Evolutionary conservation across 257 asterid species (phyloP), one percentile per base, ranked within the genome.

Genomic region (Capsicum rhomboideum): DNA sequence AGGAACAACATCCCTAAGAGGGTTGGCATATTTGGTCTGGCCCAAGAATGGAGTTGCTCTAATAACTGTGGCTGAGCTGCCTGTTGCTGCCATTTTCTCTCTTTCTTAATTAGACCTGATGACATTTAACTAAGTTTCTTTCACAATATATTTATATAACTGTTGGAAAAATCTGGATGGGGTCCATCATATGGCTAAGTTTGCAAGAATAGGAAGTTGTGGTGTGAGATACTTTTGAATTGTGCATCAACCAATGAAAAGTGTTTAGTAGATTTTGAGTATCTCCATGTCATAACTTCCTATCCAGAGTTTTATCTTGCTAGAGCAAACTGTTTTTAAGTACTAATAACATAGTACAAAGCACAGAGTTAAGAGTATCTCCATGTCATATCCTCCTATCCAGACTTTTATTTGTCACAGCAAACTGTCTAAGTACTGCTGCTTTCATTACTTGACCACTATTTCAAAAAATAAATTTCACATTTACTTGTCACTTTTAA

Each of bases 1-100:
- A 61, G 97, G 83, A 82, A 93, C 92, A 80, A 83, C 88, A 88
- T 92, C 93, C 84, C 88, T 89, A 66, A 93, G 91, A 34, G 97
- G 93, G 61, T 87, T 92, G 77, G 87, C 90, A 79, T 84, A 90
- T 90, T 87, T 93, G 92, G 88, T 82, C 82, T 91, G 93, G 68
- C 97, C 97, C 92, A 93, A 91, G 90, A 94, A 93, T 61, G 97
- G 95, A 28, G 96, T 92, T 50, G 92, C 92, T 90, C 91, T 88
- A 4, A 94, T 85, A 74, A 90, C 91, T 54, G 91, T 78, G 83
- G 90, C 85, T 85, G 97, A 87, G 90, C 93, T 92, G 20, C 93
- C 88, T 40, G 90, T 44, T 18, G 93, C 88, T 80, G 96, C 93
- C 96, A 92, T 90, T 37, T n/a, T 71, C 34, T 55, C 79, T 84